phyloP scores from a whole-genome alignment of 306 rosid genomes.

The Rubus parviflorus region DNA sequence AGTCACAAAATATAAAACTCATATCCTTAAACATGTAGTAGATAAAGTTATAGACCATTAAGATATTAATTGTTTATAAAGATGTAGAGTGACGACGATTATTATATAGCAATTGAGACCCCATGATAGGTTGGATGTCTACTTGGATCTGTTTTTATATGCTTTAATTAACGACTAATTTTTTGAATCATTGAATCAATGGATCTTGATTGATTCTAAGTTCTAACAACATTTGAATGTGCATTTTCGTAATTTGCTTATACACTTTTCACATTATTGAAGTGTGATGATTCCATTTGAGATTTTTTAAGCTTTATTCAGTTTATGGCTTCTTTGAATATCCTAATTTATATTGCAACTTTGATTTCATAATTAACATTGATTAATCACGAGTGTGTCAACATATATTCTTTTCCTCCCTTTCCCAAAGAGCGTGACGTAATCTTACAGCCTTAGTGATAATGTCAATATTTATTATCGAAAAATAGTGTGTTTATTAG shows the following conservation, averaged over 20 bases:
- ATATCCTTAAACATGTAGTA: neutral
- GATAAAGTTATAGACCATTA: neutral
- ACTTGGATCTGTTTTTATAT: neutral
- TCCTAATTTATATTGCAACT: neutral
- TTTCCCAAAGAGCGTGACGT: neutral
- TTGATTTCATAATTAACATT: neutral
- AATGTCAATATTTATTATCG: neutral
- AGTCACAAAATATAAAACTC: neutral
- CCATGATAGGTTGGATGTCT: neutral
- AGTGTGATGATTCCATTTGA: neutral
- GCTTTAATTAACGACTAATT: neutral
- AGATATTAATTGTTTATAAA: neutral
- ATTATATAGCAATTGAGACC: neutral
- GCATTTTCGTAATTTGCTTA: constrained; percentile 4
- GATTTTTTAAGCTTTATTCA: neutral
- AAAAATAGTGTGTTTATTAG: neutral
- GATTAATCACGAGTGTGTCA: neutral
- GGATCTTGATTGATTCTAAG: neutral
- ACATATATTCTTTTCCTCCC: neutral
- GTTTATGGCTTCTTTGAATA: neutral
- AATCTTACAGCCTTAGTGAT: neutral
- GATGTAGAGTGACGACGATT: neutral
- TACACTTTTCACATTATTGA: constrained; percentile 1
- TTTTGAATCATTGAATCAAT: neutral
- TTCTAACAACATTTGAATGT: neutral